These are phyloP conservation scores for Annulohypoxylon moriforme DNA, from an alignment of 495 filamentous ascomycete genomes.

Conservation along the genomic window DNA sequence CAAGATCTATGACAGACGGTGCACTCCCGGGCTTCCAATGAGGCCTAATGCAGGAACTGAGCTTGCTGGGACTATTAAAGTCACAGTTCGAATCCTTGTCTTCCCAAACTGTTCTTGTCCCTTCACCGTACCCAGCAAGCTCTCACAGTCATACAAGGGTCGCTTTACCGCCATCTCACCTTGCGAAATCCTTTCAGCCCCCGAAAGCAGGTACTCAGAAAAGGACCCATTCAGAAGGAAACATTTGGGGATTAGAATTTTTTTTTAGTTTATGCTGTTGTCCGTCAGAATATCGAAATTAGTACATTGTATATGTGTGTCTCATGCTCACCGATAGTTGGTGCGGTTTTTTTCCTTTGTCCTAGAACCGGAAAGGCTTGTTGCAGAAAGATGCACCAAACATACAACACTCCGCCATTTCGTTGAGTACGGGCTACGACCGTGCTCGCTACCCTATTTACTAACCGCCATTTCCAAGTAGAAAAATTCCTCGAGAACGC, in stretches of 20 bases:
- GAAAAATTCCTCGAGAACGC: conserved; percentile 38
- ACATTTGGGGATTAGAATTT: conserved; percentile 39
- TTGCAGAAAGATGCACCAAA: conserved; percentile 49
- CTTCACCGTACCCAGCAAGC: conserved; percentile 44
- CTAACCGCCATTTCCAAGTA: conserved; percentile 43
- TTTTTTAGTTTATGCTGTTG: conserved; percentile 44
- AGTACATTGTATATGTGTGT: conserved; percentile 51
- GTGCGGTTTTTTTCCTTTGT: conserved; percentile 47
- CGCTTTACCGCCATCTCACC: conserved; percentile 46
- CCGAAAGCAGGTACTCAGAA: conserved; percentile 22
- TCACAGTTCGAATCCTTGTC: conserved; percentile 9
- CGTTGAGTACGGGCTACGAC: conserved; percentile 40
- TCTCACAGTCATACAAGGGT: conserved; percentile 36
- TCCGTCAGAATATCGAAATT: conserved; percentile 39
- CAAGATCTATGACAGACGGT: conserved; percentile 30
- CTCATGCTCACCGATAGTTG: conserved; percentile 54
- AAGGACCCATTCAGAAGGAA: conserved; percentile 36
- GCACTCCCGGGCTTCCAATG: conserved; percentile 21
- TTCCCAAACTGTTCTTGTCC: not conserved
- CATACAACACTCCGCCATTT: conserved; percentile 49
- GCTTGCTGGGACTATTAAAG: conserved; percentile 14
- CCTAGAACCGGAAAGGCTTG: conserved; percentile 52
- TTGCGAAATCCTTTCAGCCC: conserved; percentile 47
- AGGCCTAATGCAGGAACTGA: conserved; percentile 45
- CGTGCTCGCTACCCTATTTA: conserved; percentile 38